These are phyloP conservation scores for Lachancea sp. DNA, from an alignment of 805 yeast species.

Conservation along the genomic window DNA sequence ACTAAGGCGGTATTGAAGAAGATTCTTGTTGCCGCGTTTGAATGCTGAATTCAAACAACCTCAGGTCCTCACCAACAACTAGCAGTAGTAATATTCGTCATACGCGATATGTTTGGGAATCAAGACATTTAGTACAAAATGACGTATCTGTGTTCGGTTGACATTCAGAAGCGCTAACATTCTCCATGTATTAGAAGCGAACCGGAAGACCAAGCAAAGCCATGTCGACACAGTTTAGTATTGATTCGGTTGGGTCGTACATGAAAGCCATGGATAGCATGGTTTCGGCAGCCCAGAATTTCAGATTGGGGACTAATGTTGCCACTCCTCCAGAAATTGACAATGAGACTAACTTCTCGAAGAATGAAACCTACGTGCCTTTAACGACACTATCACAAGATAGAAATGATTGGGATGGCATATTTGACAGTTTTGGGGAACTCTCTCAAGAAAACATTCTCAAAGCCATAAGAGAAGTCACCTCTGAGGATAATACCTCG, in stretches of 20 bases:
- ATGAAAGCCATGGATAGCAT: constrained; percentile 73
- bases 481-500: constrained; percentile 8
- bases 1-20: too few species aligned
- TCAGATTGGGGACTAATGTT: constrained; percentile 22
- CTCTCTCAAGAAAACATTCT: constrained; percentile 25
- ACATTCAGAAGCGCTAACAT: too few species aligned
- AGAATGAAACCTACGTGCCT: constrained; percentile 26
- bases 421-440: constrained; percentile 32
- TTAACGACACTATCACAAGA: constrained; percentile 32
- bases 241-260: constrained; percentile 63
- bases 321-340: constrained; percentile 37
- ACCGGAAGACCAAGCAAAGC: background rate
- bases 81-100: too few species aligned
- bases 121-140: too few species aligned
- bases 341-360: constrained; percentile 20
- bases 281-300: constrained; percentile 41
- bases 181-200: background rate
- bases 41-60: too few species aligned
- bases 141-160: too few species aligned
- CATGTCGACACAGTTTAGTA: constrained; percentile 48
- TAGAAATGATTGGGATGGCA: constrained; percentile 36
- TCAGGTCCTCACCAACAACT: too few species aligned
- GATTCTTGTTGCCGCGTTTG: too few species aligned
- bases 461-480: constrained; percentile 16
- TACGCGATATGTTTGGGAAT: too few species aligned